These are phyloP conservation scores for Saccharomyces pastorianus DNA, from an alignment of 1,139 yeast genomes.

Conservation along the genomic window DNA sequence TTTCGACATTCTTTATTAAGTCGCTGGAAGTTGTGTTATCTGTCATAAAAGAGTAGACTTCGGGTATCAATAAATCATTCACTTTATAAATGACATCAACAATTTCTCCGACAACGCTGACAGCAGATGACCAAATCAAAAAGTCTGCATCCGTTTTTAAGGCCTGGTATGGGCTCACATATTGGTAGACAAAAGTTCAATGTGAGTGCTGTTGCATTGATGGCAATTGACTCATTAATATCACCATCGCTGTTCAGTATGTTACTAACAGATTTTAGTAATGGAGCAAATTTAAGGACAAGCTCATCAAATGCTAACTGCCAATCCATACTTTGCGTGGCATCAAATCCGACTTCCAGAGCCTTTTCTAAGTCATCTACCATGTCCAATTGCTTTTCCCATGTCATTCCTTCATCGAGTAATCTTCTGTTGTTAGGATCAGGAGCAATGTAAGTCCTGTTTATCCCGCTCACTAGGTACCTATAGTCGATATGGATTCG, in stretches of 20 bases:
- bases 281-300: slow-evolving; percentile 44
- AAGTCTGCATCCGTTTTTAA: slow-evolving; percentile 36
- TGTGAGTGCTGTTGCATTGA: slow-evolving; percentile 34
- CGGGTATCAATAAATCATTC: slow-evolving; percentile 24
- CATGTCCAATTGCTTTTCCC: slow-evolving; percentile 28
- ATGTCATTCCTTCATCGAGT: slow-evolving; percentile 32
- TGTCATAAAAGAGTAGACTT: slow-evolving; percentile 24
- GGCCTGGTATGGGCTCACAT: slow-evolving; percentile 36
- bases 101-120: slow-evolving; percentile 34
- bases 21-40: slow-evolving; percentile 4
- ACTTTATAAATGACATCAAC: slow-evolving; percentile 33
- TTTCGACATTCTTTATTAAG: slow-evolving; percentile 3
- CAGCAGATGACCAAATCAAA: slow-evolving; percentile 41
- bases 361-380: slow-evolving; percentile 31
- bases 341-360: slow-evolving; percentile 31
- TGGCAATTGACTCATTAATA: slow-evolving; percentile 17
- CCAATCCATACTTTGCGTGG: slow-evolving; percentile 43
- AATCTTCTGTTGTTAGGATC: slow-evolving; percentile 44
- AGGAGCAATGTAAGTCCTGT: slow-evolving; percentile 39
- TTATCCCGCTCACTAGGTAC: slow-evolving; percentile 43
- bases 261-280: slow-evolving; percentile 35
- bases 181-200: slow-evolving; percentile 39
- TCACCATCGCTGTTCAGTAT: slow-evolving; percentile 21
- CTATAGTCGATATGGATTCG: slow-evolving; percentile 44
- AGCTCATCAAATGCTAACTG: slow-evolving; percentile 39